Evolutionary conservation across 2,329 filamentous ascomycete genomes (phyloP).

Genomic region (Xylaria sp.): DNA sequence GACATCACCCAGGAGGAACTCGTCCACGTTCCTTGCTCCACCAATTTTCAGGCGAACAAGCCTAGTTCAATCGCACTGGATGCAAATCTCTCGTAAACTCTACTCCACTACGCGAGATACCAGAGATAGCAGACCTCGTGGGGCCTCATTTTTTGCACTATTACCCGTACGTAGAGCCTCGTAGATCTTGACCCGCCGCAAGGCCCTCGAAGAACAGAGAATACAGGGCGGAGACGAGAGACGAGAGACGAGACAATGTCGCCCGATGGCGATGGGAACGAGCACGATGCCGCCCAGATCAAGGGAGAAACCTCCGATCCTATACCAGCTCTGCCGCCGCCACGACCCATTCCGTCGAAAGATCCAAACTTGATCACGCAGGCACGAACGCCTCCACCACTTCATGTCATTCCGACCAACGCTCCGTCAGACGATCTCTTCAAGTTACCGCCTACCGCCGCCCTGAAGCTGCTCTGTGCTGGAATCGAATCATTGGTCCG

Average conservation of each 20-base stretch:
- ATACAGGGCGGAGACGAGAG: neutral
- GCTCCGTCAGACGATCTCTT: conserved; percentile 72
- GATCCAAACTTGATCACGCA: conserved; percentile 52
- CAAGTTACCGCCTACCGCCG: conserved; percentile 76
- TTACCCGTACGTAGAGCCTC: conserved; percentile 8
- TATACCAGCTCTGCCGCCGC: conserved; percentile 51
- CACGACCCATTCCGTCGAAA: conserved; percentile 53
- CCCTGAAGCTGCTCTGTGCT: conserved; percentile 81
- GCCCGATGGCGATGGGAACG: conserved; percentile 18
- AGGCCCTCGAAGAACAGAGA: conserved; percentile 1
- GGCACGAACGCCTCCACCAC: conserved; percentile 54
- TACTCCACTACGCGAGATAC: neutral
- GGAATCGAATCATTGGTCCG: conserved; percentile 77
- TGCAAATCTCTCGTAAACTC: neutral
- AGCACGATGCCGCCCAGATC: conserved; percentile 29
- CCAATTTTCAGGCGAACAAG: conserved; percentile 4
- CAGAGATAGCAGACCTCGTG: conserved; percentile 7
- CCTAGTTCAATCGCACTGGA: neutral
- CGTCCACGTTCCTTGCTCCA: conserved; percentile 12
- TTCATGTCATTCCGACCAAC: conserved; percentile 57
- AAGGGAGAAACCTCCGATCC: conserved; percentile 37
- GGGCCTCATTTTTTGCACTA: neutral
- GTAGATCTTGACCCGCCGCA: neutral
- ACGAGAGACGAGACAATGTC: conserved; percentile 28
- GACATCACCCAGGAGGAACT: conserved; percentile 19